Conservation (phyloP, 306 rosid genomes). For the Fragaria nilgerrensis region DNA sequence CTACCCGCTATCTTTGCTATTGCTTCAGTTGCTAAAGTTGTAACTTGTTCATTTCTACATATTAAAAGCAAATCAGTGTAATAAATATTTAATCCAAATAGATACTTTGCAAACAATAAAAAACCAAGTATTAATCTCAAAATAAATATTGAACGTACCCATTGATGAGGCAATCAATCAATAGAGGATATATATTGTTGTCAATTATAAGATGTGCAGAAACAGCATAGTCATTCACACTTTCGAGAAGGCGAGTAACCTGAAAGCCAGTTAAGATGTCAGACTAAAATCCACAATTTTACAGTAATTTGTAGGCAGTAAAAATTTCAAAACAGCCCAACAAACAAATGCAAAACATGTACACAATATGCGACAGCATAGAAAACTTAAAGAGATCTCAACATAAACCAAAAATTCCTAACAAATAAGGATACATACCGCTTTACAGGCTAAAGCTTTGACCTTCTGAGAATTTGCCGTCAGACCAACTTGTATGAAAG, state of each 20-base stretch:
- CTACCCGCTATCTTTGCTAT: slow-evolving; percentile 60
- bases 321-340: background rate
- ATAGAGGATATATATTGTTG: slow-evolving; percentile 59
- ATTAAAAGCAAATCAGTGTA: slow-evolving; percentile 13
- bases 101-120: background rate
- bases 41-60: slow-evolving; percentile 71
- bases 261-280: slow-evolving; percentile 30
- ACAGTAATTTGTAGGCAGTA: background rate
- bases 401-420: background rate
- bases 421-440: slow-evolving; percentile 42
- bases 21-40: slow-evolving; percentile 63
- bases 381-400: background rate
- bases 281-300: slow-evolving; percentile 22
- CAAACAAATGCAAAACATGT: background rate
- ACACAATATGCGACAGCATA: background rate
- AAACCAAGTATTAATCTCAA: background rate
- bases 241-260: slow-evolving; percentile 70
- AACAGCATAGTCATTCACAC: slow-evolving; percentile 33
- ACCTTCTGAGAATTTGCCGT: slow-evolving; percentile 75
- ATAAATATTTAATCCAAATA: background rate
- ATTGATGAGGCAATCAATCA: slow-evolving; percentile 75
- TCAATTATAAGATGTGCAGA: slow-evolving; percentile 54
- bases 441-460: slow-evolving; percentile 78
- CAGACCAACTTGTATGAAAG: slow-evolving; percentile 83
- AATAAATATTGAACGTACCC: slow-evolving; percentile 47